Evolutionary conservation across 352 stramenopile genomes (phyloP).

Genomic region (Pythium dissotocum): DNA sequence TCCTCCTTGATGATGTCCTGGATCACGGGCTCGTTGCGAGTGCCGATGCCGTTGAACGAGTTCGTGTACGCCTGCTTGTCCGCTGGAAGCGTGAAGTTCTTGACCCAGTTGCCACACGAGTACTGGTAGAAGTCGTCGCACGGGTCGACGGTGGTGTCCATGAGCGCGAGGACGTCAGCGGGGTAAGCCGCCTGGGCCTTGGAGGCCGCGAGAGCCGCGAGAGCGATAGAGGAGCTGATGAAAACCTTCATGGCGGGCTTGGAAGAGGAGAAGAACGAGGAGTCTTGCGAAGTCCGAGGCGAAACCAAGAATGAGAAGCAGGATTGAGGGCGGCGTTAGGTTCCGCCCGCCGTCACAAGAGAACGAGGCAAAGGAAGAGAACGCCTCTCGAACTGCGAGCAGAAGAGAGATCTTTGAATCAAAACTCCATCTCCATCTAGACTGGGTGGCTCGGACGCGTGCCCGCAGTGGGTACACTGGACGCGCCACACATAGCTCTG

Average conservation of each 20-base stretch:
- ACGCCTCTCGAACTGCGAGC: not conserved
- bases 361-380: not conserved
- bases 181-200: not conserved
- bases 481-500: not conserved
- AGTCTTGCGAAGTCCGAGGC: not conserved
- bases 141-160: not conserved
- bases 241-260: not conserved
- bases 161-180: not conserved
- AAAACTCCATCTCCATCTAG: not conserved
- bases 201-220: not conserved
- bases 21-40: constrained; percentile 29
- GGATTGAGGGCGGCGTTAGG: not conserved
- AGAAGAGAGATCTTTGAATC: not conserved
- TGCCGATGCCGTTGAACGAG: constrained; percentile 30
- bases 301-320: not conserved
- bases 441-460: no score
- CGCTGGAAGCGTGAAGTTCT: constrained; percentile 28
- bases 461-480: no score
- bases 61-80: constrained; percentile 27
- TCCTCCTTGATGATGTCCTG: constrained; percentile 30
- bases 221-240: not conserved
- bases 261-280: not conserved
- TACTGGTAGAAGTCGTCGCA: constrained; percentile 23
- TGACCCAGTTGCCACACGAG: constrained; percentile 39
- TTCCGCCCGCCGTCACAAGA: not conserved